Conservation (phyloP, 345 rosid genomes). For the Populus pruinosa region DNA sequence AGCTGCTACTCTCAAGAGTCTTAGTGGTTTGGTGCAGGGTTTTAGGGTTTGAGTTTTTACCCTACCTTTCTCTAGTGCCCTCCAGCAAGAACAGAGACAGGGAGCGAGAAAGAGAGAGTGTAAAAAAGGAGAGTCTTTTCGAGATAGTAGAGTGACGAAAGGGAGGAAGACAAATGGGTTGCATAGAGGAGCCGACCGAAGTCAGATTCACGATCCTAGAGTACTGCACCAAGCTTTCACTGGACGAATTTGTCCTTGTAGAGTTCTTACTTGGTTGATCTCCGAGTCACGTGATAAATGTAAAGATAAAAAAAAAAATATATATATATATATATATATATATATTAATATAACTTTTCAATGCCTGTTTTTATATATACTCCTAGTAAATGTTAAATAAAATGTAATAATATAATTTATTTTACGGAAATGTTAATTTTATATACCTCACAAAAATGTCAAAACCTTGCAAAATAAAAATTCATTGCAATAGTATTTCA, state of each 20-base stretch:
- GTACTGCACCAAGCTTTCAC: not conserved
- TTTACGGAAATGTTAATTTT: too few species aligned
- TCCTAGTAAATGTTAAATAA: too few species aligned
- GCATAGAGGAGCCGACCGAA: slow-evolving; percentile 27
- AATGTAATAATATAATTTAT: too few species aligned
- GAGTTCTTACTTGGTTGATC: too few species aligned
- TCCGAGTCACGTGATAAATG: too few species aligned
- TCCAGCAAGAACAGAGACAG: slow-evolving; percentile 21
- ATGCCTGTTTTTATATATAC: too few species aligned
- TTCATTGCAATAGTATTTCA: too few species aligned
- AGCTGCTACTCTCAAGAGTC: not conserved
- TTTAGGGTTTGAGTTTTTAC: slow-evolving; percentile 16
- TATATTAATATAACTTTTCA: too few species aligned
- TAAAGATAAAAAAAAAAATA: too few species aligned
- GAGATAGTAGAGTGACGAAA: not conserved
- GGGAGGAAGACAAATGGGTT: slow-evolving; percentile 27
- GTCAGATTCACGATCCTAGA: slow-evolving; percentile 38
- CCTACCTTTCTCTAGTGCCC: slow-evolving; percentile 2
- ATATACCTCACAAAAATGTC: too few species aligned
- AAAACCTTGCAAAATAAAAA: too few species aligned
- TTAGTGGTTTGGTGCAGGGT: not conserved
- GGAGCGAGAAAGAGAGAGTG: not conserved
- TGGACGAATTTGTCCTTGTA: slow-evolving; percentile 35
- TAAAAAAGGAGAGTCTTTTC: not conserved
- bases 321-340: too few species aligned